Conservation (phyloP, 805 yeast species). For the Yamadazyma takamatsuzukensis region DNA sequence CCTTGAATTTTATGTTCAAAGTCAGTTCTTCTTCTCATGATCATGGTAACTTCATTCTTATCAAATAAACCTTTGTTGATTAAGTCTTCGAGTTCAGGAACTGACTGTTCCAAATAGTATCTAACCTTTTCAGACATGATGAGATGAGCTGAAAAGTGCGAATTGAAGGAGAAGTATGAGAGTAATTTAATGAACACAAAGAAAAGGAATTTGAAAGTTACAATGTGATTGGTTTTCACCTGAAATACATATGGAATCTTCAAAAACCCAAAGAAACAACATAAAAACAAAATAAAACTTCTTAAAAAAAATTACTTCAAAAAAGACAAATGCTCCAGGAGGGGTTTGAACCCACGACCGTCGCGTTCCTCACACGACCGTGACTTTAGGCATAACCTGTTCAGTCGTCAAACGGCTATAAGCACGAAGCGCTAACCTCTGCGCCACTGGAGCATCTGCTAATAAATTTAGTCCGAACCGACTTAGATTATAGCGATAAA, state of each 20-base stretch:
- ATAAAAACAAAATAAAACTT: too few relatives aligned
- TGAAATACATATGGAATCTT: too few relatives aligned
- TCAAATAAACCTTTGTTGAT: slow-evolving; percentile 77
- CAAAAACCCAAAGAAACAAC: too few relatives aligned
- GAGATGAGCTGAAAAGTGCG: slow-evolving; percentile 11
- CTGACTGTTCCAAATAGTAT: slow-evolving; percentile 61
- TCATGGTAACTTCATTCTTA: slow-evolving; percentile 73
- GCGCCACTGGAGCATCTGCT: slow-evolving; percentile 45
- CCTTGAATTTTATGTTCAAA: slow-evolving; percentile 88
- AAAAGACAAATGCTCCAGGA: slow-evolving; percentile 47
- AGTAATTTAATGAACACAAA: background rate
- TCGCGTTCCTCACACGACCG: slow-evolving; percentile 56
- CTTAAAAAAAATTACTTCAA: too few relatives aligned
- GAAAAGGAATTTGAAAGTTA: too few relatives aligned
- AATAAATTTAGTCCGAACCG: too few relatives aligned
- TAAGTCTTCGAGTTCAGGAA: slow-evolving; percentile 90
- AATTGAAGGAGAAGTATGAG: background rate
- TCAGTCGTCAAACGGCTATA: slow-evolving; percentile 43
- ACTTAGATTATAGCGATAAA: too few relatives aligned
- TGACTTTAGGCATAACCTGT: slow-evolving; percentile 44
- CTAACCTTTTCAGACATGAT: slow-evolving; percentile 44
- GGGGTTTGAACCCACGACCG: slow-evolving; percentile 55
- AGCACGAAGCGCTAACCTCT: slow-evolving; percentile 56
- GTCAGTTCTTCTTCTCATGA: slow-evolving; percentile 92
- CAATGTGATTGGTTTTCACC: too few relatives aligned